Evolutionary conservation across 805 yeast species (phyloP), one percentile per base, ranked within the genome.

Genomic region (Saturnispora hagleri): DNA sequence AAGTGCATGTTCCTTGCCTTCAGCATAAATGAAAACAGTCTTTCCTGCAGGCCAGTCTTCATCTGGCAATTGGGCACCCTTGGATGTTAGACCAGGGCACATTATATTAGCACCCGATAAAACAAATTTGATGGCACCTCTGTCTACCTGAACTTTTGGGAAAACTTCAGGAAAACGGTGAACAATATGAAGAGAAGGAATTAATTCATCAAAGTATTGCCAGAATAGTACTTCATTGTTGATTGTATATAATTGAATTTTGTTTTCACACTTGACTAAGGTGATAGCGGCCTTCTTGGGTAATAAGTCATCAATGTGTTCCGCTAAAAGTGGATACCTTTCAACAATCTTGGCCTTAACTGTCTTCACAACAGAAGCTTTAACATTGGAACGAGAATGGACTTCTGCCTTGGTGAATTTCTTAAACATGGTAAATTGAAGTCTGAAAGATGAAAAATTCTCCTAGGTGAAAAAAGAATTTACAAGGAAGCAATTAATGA

Each of bases 101-200:
- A 90, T 90, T 62, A 90, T 86, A 63, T 90, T 90, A 28, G 97
- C 97, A 52, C 97, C 98, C 4, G 95, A 84, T n/a, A 90, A 71
- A 26, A 90, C 93, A 63, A 90, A 90, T 68, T 90, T 90, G 66
- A 90, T 90, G 48, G 98, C 98, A 53, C 98, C 98, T 65, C 97
- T 77, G 62, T 90, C 98, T 12, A 91, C 97, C 63, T 82, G 86
- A 43, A 90, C 95, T 35, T 78, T 71, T 22, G 97, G 97, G 70
- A 90, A 90, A 36, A 83, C 79, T 9, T 77, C 74, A 5, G 97
- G 96, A 63, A 84, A 87, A 66, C 81, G 81, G 69, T 89, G 96
- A 31, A 89, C 88, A 17, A 84, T 66, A 59, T 74, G 79, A 57
- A 91, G 73, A 34, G 87, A 70, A 15, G 97, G 97, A 51, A 87